These are phyloP conservation scores for Suhomyces emberorum DNA, from an alignment of 805 yeast genomes.

Conservation along the genomic window DNA sequence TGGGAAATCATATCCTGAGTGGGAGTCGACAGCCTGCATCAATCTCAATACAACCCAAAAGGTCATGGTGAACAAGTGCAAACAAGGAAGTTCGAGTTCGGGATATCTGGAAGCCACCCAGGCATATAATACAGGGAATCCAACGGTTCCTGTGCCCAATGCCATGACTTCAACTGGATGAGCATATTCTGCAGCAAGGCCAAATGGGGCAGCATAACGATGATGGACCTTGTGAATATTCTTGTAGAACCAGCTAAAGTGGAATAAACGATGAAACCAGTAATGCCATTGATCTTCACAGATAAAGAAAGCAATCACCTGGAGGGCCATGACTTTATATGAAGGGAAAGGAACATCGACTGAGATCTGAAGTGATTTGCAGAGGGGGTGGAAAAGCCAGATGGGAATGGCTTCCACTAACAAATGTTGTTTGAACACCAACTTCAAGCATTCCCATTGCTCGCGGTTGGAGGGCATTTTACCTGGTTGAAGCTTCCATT, in stretches of 20 bases:
- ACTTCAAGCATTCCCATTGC: slow-evolving; percentile 60
- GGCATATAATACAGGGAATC: slow-evolving; percentile 56
- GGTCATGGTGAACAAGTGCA: slow-evolving; percentile 54
- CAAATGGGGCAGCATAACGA: slow-evolving; percentile 61
- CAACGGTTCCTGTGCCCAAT: slow-evolving; percentile 58
- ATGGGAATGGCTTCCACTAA: slow-evolving; percentile 59
- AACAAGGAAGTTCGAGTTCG: slow-evolving; percentile 20
- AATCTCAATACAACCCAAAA: slow-evolving; percentile 52
- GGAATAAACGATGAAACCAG: slow-evolving; percentile 57
- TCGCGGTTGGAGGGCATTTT: slow-evolving; percentile 52
- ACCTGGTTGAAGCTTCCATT: slow-evolving; percentile 52
- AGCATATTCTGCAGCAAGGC: slow-evolving; percentile 59
- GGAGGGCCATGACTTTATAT: slow-evolving; percentile 36
- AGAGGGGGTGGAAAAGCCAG: slow-evolving; percentile 61
- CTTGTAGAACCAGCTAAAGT: slow-evolving; percentile 53
- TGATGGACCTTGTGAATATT: slow-evolving; percentile 61
- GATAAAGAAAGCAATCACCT: slow-evolving; percentile 49
- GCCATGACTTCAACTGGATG: slow-evolving; percentile 58
- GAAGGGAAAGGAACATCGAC: slow-evolving; percentile 55
- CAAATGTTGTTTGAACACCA: slow-evolving; percentile 55
- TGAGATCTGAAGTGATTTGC: slow-evolving; percentile 46
- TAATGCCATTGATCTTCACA: slow-evolving; percentile 61
- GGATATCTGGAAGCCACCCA: slow-evolving; percentile 36
- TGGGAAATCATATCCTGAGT: slow-evolving; percentile 61
- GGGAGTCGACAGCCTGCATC: slow-evolving; percentile 59